phyloP scores from a whole-genome alignment of 1,284 basidiomycete genomes.

The Ganoderma boninense region DNA sequence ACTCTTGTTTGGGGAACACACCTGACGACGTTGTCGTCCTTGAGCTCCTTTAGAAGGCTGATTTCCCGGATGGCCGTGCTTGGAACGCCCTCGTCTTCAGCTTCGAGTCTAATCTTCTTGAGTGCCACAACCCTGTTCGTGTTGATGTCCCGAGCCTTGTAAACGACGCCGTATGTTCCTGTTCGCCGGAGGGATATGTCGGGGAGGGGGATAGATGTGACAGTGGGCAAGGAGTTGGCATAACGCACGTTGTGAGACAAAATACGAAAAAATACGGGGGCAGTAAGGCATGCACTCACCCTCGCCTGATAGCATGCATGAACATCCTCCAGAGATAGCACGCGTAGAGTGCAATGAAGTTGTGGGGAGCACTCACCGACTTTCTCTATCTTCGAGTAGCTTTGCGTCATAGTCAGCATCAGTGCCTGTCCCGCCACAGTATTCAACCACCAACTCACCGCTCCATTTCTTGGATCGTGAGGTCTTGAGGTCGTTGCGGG shows the following conservation, averaged over 20 bases:
- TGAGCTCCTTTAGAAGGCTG: constrained; percentile 95
- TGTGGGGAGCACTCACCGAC: constrained; percentile 40
- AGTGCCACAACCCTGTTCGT: constrained; percentile 87
- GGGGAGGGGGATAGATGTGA: neutral
- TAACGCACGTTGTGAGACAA: constrained; percentile 16
- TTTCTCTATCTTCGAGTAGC: constrained; percentile 52
- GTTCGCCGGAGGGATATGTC: constrained; percentile 1
- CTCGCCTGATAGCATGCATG: constrained; percentile 37
- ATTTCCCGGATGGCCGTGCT: constrained; percentile 98
- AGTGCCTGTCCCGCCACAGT: constrained; percentile 28
- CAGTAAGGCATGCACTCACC: constrained; percentile 34
- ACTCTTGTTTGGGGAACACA: constrained; percentile 45
- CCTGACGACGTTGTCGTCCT: constrained; percentile 95
- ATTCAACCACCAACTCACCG: constrained; percentile 53
- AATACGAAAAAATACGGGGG: neutral
- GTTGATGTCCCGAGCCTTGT: constrained; percentile 85
- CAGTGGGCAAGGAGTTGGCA: constrained; percentile 10
- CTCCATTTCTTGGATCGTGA: constrained; percentile 39
- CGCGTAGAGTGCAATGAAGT: neutral
- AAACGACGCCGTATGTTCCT: constrained; percentile 99
- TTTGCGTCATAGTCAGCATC: constrained; percentile 29
- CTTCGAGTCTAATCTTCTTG: constrained; percentile 98
- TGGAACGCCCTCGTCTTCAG: constrained; percentile 98
- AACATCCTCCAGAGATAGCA: neutral
- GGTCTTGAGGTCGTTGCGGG: constrained; percentile 9